These are phyloP conservation scores for Globisporangium lucens DNA, from an alignment of 352 stramenopile genomes.

Conservation along the genomic window DNA sequence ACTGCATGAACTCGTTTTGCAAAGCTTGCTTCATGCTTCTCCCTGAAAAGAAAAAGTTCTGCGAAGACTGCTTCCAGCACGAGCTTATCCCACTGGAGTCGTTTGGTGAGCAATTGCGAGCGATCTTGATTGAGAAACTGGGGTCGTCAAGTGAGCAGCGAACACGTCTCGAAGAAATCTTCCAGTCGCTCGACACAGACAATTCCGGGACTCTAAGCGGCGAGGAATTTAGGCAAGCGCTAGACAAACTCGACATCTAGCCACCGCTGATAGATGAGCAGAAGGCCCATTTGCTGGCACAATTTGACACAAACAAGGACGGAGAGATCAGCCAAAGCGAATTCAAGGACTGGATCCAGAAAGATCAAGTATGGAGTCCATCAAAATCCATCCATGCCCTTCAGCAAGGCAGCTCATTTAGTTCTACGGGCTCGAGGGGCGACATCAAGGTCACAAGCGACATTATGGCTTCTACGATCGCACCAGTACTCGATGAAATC, in stretches of 20 bases:
- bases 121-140: conserved; percentile 65
- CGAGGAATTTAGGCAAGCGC: conserved; percentile 54
- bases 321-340: conserved; percentile 63
- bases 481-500: conserved; percentile 37
- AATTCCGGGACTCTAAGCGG: conserved; percentile 51
- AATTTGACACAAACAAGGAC: conserved; percentile 73
- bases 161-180: conserved; percentile 41
- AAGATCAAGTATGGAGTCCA: conserved; percentile 56
- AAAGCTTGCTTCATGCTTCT: conserved; percentile 42
- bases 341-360: conserved; percentile 67
- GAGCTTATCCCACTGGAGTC: conserved; percentile 42
- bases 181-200: conserved; percentile 57
- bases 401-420: background rate
- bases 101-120: conserved; percentile 59
- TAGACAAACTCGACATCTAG: conserved; percentile 48
- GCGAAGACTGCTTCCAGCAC: conserved; percentile 75
- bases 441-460: conserved; percentile 18
- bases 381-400: background rate
- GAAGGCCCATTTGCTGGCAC: conserved; percentile 39
- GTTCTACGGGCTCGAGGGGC: background rate
- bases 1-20: conserved; percentile 65
- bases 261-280: conserved; percentile 50
- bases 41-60: conserved; percentile 48
- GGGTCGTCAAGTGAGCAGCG: conserved; percentile 34
- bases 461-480: conserved; percentile 29